Base-by-base conservation (phyloP, 108 stramenopile species). In the Fragilaria radians region DNA sequence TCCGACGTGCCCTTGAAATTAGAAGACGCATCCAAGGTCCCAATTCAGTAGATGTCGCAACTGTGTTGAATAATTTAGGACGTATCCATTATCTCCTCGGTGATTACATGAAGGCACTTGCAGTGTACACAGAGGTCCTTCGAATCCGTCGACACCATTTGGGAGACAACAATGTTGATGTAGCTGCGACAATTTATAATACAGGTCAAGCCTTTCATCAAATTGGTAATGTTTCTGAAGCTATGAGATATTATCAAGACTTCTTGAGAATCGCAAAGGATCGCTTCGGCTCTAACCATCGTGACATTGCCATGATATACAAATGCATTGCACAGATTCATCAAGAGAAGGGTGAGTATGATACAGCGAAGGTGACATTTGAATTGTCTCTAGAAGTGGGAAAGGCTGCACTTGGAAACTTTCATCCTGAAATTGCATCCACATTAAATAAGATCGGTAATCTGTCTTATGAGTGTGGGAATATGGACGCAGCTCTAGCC, bases 371-470 rank as follows among this genome's bases (percentile, higher is more conserved):
- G 9, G 27, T 46, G 3, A 54, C 67, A 54, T 79, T 66, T 63
- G 30, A 64, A 14, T 21, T 58, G 26, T 66, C 78, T 9, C 54
- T 81, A 7, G 45, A 62, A 27, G 54, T 63, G 0, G 72, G 73
- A 46, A 62, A 51, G 45, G 55, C 59, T 11, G 70, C 73, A 32
- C 48, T 78, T 9, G 82, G 80, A 1, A 48, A 56, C 26, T 46
- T 45, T 32, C 78, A 77, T 62, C 68, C 77, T 27, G 86, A 87
- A 49, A 71, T 87, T 50, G 86, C 86, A 21, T 76, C 79, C 17
- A 81, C 73, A 2, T 45, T 87, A 22, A 87, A 87, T 66, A 81
- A 82, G 60, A 61, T 83, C 25, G 86, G 85, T n/a, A 87, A 87
- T 51, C 29, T 87, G 46, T 67, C 74, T 25, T 87, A 81, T 48